Percentiles rank a stretch among this genome's conserved stretches.
These are phyloP conservation scores for Datisca glomerata DNA, from an alignment of 306 rosid species.

Conservation along the genomic window DNA sequence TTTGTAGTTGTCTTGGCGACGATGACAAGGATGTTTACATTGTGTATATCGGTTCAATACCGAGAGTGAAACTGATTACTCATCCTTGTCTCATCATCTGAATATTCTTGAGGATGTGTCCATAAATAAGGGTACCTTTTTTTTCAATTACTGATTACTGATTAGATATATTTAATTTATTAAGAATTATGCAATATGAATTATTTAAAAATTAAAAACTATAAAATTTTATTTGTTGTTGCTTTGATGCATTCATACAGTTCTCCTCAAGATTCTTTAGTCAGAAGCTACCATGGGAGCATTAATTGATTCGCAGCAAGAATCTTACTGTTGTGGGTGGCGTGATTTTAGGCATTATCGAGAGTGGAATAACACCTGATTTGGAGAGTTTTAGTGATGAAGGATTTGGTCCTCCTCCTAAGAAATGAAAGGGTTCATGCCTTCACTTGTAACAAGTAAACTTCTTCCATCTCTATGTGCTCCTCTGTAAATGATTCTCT, in stretches of 20 bases:
- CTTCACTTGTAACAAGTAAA: conserved; percentile 15
- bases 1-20: neutral
- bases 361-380: conserved; percentile 14
- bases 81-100: neutral
- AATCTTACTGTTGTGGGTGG: conserved; percentile 4
- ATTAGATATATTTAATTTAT: no score
- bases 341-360: conserved; percentile 8
- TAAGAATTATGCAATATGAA: no score
- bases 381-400: conserved; percentile 9
- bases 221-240: neutral
- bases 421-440: conserved; percentile 15
- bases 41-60: neutral
- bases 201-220: neutral
- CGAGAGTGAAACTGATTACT: neutral
- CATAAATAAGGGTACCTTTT: neutral
- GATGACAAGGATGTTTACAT: neutral
- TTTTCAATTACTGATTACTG: no score
- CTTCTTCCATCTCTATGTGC: no score
- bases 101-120: neutral
- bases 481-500: no score
- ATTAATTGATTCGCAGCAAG: neutral
- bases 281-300: neutral
- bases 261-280: neutral
- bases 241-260: neutral
- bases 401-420: conserved; percentile 11